Percentiles rank a stretch among this genome's conserved stretches.
Evolutionary conservation across 768 basidiomycete genomes (phyloP).

Genomic region (Leucocoprinus birnbaumii): DNA sequence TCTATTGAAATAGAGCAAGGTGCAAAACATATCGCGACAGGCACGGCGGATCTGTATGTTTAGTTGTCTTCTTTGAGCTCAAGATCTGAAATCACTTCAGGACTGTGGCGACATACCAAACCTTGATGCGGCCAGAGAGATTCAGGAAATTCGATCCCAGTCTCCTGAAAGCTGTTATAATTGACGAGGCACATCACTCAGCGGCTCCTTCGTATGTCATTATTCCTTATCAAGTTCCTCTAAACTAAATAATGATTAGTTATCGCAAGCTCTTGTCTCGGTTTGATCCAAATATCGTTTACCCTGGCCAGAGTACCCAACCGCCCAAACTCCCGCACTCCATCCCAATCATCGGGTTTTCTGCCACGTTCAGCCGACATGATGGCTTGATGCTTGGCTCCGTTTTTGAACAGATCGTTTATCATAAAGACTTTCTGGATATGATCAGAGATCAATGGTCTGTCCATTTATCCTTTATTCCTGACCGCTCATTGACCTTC

Average conservation of each 20-base stretch:
- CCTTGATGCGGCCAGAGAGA: conserved; percentile 59
- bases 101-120: conserved; percentile 90
- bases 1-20: conserved; percentile 94
- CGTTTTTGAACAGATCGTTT: conserved; percentile 89
- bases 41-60: conserved; percentile 80
- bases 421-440: conserved; percentile 84
- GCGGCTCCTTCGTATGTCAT: conserved; percentile 79
- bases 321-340: conserved; percentile 37
- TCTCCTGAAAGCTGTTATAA: conserved; percentile 68
- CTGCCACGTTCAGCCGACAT: conserved; percentile 91
- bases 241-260: conserved; percentile 24
- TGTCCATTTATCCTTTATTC: conserved; percentile 5
- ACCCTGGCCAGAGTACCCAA: conserved; percentile 42
- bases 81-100: conserved; percentile 29
- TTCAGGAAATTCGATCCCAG: conserved; percentile 74
- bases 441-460: conserved; percentile 95
- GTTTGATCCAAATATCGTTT: conserved; percentile 68
- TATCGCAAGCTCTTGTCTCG: conserved; percentile 83
- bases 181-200: conserved; percentile 96
- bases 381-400: conserved; percentile 87
- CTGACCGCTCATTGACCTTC: conserved; percentile 16
- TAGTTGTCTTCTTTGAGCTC: background rate
- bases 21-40: conserved; percentile 65
- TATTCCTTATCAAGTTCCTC: background rate
- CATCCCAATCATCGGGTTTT: conserved; percentile 90